A percentile compares a stretch with the other conserved stretches of the same genome.
phyloP scores from a whole-genome alignment of 805 yeast species.

The Monosporozyma siamensis region DNA sequence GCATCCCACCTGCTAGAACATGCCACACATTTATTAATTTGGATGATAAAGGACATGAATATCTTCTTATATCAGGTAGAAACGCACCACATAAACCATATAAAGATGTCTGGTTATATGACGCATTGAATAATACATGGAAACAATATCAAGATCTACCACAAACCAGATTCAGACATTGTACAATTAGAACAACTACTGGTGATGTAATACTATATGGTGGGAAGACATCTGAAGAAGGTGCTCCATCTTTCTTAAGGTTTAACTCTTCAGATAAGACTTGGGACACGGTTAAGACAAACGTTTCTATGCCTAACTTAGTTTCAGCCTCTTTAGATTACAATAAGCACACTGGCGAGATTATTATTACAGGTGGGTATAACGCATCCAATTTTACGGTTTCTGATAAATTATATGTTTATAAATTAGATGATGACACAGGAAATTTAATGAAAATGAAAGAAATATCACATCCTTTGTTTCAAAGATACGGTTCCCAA shows the following conservation, averaged over 20 bases:
- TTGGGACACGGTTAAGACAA: slow-evolving; percentile 11
- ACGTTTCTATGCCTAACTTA: not conserved
- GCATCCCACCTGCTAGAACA: slow-evolving; percentile 37
- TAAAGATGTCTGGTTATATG: slow-evolving; percentile 36
- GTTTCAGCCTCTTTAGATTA: slow-evolving; percentile 18
- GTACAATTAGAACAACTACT: slow-evolving; percentile 27
- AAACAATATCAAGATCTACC: slow-evolving; percentile 32
- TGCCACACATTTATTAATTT: slow-evolving; percentile 44
- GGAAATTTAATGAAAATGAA: slow-evolving; percentile 15
- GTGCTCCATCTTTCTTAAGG: slow-evolving; percentile 11
- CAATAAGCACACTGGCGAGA: slow-evolving; percentile 7
- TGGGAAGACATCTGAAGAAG: slow-evolving; percentile 29
- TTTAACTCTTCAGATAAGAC: slow-evolving; percentile 9
- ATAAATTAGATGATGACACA: slow-evolving; percentile 14
- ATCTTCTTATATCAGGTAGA: slow-evolving; percentile 57
- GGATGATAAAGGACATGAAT: slow-evolving; percentile 9
- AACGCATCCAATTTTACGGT: slow-evolving; percentile 17
- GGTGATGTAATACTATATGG: slow-evolving; percentile 40
- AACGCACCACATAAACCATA: slow-evolving; percentile 44
- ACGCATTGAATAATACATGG: slow-evolving; percentile 32
- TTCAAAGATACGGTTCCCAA: slow-evolving; percentile 44
- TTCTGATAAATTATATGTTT: slow-evolving; percentile 27
- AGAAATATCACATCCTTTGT: slow-evolving; percentile 22
- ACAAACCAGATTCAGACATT: slow-evolving; percentile 43
- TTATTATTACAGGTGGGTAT: slow-evolving; percentile 20